Conservation (phyloP, 495 filamentous ascomycete species). For the Penicillium canariense region DNA sequence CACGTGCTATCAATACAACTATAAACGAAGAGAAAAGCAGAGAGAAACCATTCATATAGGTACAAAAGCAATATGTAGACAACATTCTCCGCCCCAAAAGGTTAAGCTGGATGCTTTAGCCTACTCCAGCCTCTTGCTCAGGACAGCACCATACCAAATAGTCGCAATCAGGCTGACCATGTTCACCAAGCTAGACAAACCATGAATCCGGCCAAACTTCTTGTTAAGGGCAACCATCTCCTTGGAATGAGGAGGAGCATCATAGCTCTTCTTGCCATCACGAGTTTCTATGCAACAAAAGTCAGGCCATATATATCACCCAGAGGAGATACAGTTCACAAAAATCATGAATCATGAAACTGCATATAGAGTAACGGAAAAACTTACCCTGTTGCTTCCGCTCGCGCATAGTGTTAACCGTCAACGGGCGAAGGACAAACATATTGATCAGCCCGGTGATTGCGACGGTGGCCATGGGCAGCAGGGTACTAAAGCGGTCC, state of each 20-base stretch:
- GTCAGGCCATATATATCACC: neutral
- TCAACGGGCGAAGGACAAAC: constrained; percentile 65
- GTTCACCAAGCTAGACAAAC: constrained; percentile 72
- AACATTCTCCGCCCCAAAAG: too few relatives aligned
- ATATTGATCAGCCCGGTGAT: constrained; percentile 64
- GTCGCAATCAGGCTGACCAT: constrained; percentile 63
- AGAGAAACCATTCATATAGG: too few relatives aligned
- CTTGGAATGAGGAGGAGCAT: constrained; percentile 67
- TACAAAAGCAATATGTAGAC: too few relatives aligned
- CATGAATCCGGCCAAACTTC: constrained; percentile 75
- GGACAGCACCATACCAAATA: constrained; percentile 67
- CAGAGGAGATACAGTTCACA: neutral
- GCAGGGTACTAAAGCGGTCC: constrained; percentile 57
- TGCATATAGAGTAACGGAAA: neutral
- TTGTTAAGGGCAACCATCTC: constrained; percentile 82
- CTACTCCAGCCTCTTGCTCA: constrained; percentile 57
- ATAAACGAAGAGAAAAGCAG: too few relatives aligned
- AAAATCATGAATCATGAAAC: neutral
- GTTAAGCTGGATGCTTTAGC: neutral
- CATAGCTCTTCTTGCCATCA: constrained; percentile 82
- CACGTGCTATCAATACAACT: too few relatives aligned
- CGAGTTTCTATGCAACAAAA: constrained; percentile 53
- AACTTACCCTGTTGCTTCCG: constrained; percentile 70
- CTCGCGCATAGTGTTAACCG: constrained; percentile 67
- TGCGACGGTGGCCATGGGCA: constrained; percentile 65